Base-by-base conservation (phyloP, 768 basidiomycete species). In the Udeniomyces megalosporus region DNA sequence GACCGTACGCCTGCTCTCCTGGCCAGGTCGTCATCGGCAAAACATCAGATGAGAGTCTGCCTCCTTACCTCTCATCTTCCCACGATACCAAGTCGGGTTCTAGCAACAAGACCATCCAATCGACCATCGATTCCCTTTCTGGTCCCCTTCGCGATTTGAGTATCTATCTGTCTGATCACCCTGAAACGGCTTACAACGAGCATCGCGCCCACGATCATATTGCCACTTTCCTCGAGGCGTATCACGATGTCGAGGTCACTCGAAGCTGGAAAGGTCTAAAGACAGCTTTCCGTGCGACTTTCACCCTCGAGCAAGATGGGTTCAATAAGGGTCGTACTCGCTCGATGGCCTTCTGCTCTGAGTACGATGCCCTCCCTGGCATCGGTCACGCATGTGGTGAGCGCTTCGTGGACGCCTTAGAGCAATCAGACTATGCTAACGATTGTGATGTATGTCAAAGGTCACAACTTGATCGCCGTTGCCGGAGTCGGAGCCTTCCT, bases 381-480 rank as follows among this genome's bases (percentile, higher is more conserved):
- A 60, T 70, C 3, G 69, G 69, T 12, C 68, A 70, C 51, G 69
- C 63, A 17, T 62, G 61, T 31, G 61, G 61, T 7, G 51, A 45
- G 35, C 26, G 51, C 26, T 15, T 15, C 24, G 26, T 31, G 22
- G 14, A 17, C 15, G 47, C 20, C 46, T n/a, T 28, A 22, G 14
- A 6, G 0, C 15, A 24, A 12, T 24, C 60, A 52, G 60, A 52
- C 60, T 20, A n/a, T 3, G 10, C 22, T 20, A n/a, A 17, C 24
- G 11, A 5, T 15, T 6, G 22, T 7, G 5, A 12, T 22, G n/a
- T n/a, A 5, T 3, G 20, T 22, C 31, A 22, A 8, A 1, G 29
- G 50, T 22, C 69, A 70, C 50, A 70, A 69, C 56, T 65, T 70
- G 2, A 70, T 70, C 51, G 66, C 66, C 31, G 61, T 70, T 17